phyloP scores from a whole-genome alignment of 768 basidiomycete genomes.

The Mycena polygramma region DNA sequence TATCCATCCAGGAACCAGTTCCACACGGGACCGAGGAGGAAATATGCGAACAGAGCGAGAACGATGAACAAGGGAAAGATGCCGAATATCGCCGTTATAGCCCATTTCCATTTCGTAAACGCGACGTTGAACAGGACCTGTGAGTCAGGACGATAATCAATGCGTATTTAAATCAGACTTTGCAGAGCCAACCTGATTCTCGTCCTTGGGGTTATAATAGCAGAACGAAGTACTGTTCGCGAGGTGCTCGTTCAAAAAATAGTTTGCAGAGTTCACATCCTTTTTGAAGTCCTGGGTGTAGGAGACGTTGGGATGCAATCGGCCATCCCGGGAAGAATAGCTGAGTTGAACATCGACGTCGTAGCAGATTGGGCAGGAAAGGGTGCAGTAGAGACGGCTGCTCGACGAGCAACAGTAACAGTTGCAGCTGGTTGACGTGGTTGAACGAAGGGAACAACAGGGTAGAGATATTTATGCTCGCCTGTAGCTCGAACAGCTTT shows the following conservation, averaged over 20 bases:
- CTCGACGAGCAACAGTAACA: slow-evolving; percentile 36
- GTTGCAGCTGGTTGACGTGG: slow-evolving; percentile 28
- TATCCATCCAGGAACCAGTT: background rate
- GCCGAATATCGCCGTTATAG: slow-evolving; percentile 37
- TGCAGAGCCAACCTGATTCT: slow-evolving; percentile 21
- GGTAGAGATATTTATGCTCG: slow-evolving; percentile 16
- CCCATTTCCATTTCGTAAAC: slow-evolving; percentile 40
- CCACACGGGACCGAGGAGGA: slow-evolving; percentile 11
- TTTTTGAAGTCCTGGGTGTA: slow-evolving; percentile 33
- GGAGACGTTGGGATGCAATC: slow-evolving; percentile 20
- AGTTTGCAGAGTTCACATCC: slow-evolving; percentile 24
- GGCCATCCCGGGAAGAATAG: slow-evolving; percentile 14
- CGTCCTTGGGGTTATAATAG: slow-evolving; percentile 34
- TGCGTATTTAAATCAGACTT: background rate
- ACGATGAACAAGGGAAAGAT: slow-evolving; percentile 33
- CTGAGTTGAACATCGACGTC: slow-evolving; percentile 31
- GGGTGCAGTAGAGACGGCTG: slow-evolving; percentile 31
- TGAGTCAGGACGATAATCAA: background rate
- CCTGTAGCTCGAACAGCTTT: too few species aligned
- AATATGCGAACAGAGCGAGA: slow-evolving; percentile 22
- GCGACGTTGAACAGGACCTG: slow-evolving; percentile 29
- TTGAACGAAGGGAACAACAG: background rate
- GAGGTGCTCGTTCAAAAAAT: slow-evolving; percentile 27
- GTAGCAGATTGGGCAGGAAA: slow-evolving; percentile 36
- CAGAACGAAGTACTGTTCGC: slow-evolving; percentile 33